These are phyloP conservation scores for Teratosphaeria gauchensis DNA, from an alignment of 2,329 filamentous ascomycete genomes.

Conservation along the genomic window DNA sequence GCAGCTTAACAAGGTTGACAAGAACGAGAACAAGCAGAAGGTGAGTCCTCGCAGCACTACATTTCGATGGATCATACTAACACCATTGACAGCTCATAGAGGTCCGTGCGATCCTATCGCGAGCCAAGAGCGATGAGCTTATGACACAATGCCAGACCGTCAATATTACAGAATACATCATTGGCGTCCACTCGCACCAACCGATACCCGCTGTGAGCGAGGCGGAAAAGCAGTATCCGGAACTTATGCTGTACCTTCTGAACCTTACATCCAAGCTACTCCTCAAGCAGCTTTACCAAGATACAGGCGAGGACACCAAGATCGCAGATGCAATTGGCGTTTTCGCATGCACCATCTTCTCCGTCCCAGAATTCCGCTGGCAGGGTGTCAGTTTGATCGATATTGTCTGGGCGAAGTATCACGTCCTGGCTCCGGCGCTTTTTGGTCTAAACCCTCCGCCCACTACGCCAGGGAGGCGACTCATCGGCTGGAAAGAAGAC, in stretches of 20 bases:
- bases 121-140: slow-evolving; percentile 7
- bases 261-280: slow-evolving; percentile 67
- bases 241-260: slow-evolving; percentile 58
- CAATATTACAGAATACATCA: slow-evolving; percentile 26
- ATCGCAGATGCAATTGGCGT: slow-evolving; percentile 70
- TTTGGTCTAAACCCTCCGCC: slow-evolving; percentile 53
- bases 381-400: slow-evolving; percentile 65
- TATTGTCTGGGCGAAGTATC: slow-evolving; percentile 79
- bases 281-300: slow-evolving; percentile 48
- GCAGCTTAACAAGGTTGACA: slow-evolving; percentile 55
- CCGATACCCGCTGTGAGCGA: slow-evolving; percentile 9
- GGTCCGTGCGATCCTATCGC: slow-evolving; percentile 45
- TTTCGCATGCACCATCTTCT: slow-evolving; percentile 64
- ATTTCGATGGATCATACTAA: background rate
- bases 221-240: slow-evolving; percentile 30
- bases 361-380: slow-evolving; percentile 48
- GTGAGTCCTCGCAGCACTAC: slow-evolving; percentile 27
- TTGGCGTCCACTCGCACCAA: slow-evolving; percentile 27
- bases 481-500: slow-evolving; percentile 59
- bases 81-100: slow-evolving; percentile 32
- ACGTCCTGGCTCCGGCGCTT: slow-evolving; percentile 69
- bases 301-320: slow-evolving; percentile 29
- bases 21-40: slow-evolving; percentile 50
- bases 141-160: slow-evolving; percentile 7
- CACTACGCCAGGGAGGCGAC: slow-evolving; percentile 57